Base-by-base conservation (phyloP, 225 moss, liverwort and hornwort species). In the Marchantia paleacea region DNA sequence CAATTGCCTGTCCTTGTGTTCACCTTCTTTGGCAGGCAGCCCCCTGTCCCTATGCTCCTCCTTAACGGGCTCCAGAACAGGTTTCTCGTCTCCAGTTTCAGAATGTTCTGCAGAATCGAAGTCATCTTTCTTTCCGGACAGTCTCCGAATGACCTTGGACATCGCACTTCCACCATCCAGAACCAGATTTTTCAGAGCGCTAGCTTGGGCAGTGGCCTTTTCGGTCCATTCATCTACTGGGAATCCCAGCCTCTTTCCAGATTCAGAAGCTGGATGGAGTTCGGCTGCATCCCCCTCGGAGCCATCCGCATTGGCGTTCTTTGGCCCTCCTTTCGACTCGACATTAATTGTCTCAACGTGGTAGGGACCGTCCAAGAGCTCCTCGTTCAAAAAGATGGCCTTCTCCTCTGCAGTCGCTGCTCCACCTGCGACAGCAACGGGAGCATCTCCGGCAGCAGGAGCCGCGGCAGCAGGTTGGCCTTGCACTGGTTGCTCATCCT, bases 181-280 rank as follows among this genome's bases (percentile, higher is more conserved):
- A n/a, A 81, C 81, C 53, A 81, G 64, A 74, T 67, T 65, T 55
- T 66, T 81, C 63, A 81, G 55, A 29, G 81, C 81, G 64, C 74
- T 81, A 53, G 81, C 81, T 65, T 81, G 81, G 9, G 75, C 81
- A 26, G 64, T 52, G 49, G 81, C 81, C 62, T 81, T 81, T 39
- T 81, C 81, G 29, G 81, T 74, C 81, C 81, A 81, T 49, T 81
- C 81, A 3, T 81, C 81, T 62, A 81, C 74, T 2, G 81, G 81
- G 29, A 81, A 81, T 75, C 74, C 81, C 9, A 81, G 63, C 28
- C 66, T 63, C 81, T 66, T 75, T 24, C 81, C 81, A 67, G 81
- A 65, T 75, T 81, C 81, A 50, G 64, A 55, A 16, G 81, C 81
- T 28, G 81, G 64, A 65, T 81, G 81, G 54, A 75, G 81, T 26